Percentiles rank a stretch among this genome's conserved stretches.
phyloP scores from a whole-genome alignment of 768 basidiomycete genomes.

The Tricholomella constricta region DNA sequence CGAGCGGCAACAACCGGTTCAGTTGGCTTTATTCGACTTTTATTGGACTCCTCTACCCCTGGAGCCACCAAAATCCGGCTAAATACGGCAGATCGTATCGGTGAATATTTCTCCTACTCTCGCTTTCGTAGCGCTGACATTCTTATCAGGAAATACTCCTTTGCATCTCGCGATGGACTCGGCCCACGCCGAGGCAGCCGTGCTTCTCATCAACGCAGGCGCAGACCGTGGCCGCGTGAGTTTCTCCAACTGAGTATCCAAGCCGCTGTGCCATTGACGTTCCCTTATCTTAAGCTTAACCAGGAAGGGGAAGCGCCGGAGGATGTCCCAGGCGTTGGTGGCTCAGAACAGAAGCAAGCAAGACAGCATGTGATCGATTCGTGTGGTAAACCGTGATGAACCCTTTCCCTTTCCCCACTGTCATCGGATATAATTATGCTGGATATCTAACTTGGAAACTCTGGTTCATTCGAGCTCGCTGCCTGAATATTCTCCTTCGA shows the following conservation, averaged over 20 bases:
- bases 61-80: constrained; percentile 70
- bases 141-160: constrained; percentile 81
- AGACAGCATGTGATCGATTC: constrained; percentile 72
- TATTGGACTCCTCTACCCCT: constrained; percentile 82
- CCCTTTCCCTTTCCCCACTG: neutral
- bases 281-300: constrained; percentile 60
- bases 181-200: constrained; percentile 89
- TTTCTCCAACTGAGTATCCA: constrained; percentile 22
- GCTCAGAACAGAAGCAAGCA: constrained; percentile 80
- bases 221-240: constrained; percentile 88
- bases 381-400: constrained; percentile 59
- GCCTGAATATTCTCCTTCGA: neutral
- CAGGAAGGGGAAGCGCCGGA: constrained; percentile 86
- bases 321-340: constrained; percentile 88
- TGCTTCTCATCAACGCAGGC: constrained; percentile 90
- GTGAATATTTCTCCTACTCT: constrained; percentile 39
- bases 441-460: neutral
- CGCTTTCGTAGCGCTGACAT: constrained; percentile 7
- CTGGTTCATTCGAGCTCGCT: neutral
- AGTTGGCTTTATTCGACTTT: constrained; percentile 80
- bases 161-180: constrained; percentile 97
- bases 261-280: constrained; percentile 15
- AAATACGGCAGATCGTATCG: constrained; percentile 82
- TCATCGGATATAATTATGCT: neutral
- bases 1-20: constrained; percentile 96